Evolutionary conservation across 768 basidiomycete species (phyloP).

Genomic region (Boletus vinaceobasis): DNA sequence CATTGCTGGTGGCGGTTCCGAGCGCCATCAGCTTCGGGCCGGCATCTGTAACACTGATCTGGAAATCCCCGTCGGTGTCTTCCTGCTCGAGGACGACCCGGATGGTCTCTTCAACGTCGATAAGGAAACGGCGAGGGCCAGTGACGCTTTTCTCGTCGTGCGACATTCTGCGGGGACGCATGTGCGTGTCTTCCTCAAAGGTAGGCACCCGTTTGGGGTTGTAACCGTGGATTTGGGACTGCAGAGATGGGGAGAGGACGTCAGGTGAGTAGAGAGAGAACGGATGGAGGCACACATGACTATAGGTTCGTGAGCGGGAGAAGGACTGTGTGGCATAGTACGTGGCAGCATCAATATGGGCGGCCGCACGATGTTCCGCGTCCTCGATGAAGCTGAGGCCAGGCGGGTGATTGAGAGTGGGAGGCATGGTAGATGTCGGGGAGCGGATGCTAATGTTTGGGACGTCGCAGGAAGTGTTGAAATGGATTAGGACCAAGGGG

Average conservation of each 20-base stretch:
- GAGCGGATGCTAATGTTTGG: not conserved
- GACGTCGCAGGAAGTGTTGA: not conserved
- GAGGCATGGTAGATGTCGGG: constrained; percentile 48
- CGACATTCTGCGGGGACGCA: constrained; percentile 75
- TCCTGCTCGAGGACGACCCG: constrained; percentile 95
- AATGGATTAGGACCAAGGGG: constrained; percentile 14
- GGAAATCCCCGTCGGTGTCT: constrained; percentile 95
- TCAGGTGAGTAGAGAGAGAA: constrained; percentile 9
- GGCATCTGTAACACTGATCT: constrained; percentile 94
- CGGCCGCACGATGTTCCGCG: constrained; percentile 36
- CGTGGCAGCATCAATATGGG: constrained; percentile 66
- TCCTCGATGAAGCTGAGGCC: constrained; percentile 69
- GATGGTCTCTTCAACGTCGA: constrained; percentile 98
- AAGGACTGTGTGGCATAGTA: constrained; percentile 84
- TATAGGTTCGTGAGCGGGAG: constrained; percentile 84
- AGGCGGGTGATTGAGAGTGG: constrained; percentile 59
- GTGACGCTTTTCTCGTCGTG: constrained; percentile 87
- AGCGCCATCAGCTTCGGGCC: constrained; percentile 95
- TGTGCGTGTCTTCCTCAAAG: constrained; percentile 76
- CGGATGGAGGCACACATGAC: constrained; percentile 53
- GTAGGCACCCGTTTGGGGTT: constrained; percentile 66
- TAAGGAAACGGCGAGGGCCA: constrained; percentile 84
- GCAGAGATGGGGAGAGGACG: constrained; percentile 13
- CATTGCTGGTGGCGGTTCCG: constrained; percentile 96
- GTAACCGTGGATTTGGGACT: constrained; percentile 74